Evolutionary conservation across 345 rosid species (phyloP).

Genomic region (Iberis pinnata): DNA sequence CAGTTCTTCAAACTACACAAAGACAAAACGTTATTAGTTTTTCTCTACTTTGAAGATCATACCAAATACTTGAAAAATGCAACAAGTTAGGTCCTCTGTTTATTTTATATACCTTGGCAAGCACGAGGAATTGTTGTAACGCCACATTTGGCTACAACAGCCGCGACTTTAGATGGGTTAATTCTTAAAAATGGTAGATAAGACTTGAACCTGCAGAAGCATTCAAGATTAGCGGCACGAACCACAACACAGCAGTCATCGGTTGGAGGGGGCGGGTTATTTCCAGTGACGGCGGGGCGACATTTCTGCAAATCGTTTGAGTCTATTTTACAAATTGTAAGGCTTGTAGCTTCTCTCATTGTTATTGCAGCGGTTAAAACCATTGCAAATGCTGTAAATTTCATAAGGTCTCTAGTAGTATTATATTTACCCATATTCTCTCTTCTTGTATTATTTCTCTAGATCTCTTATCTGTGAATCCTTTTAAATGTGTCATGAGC

Average conservation of each 20-base stretch:
- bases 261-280: slow-evolving; percentile 39
- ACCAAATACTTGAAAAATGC: no score
- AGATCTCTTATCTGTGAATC: not conserved
- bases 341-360: slow-evolving; percentile 20
- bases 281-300: slow-evolving; percentile 43
- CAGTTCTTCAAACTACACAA: no score
- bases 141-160: slow-evolving; percentile 43
- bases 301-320: slow-evolving; percentile 33
- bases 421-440: slow-evolving; percentile 17
- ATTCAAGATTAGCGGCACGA: slow-evolving; percentile 31
- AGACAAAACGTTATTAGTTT: no score
- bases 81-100: no score
- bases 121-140: slow-evolving; percentile 29
- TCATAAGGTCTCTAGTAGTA: slow-evolving; percentile 10
- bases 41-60: no score
- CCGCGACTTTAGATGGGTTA: slow-evolving; percentile 36
- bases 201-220: slow-evolving; percentile 43
- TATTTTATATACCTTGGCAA: slow-evolving; percentile 31
- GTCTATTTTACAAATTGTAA: slow-evolving; percentile 36
- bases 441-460: not conserved
- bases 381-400: slow-evolving; percentile 19
- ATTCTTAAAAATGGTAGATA: slow-evolving; percentile 41
- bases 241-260: slow-evolving; percentile 39
- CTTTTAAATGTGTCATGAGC: not conserved
- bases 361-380: slow-evolving; percentile 14